Evolutionary conservation across 2,329 filamentous ascomycete genomes (phyloP).

Genomic region (Paecilomyces sp.): DNA sequence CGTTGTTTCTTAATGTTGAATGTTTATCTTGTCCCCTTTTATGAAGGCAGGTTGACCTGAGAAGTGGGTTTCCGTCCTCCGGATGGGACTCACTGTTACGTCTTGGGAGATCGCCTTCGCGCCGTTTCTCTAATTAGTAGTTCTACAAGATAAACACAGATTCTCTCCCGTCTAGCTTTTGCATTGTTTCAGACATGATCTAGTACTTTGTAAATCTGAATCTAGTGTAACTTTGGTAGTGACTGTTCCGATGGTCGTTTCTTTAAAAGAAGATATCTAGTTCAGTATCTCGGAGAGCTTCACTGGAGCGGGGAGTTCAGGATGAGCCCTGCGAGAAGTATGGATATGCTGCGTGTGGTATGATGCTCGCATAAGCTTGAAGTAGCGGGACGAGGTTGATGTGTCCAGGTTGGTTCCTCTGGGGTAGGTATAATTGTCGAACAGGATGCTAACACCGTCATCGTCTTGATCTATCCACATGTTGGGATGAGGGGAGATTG

Average conservation of each 20-base stretch:
- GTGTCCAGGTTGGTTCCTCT: too few relatives aligned
- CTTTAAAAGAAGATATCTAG: too few relatives aligned
- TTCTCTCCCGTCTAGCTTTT: not conserved
- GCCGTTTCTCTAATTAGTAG: not conserved
- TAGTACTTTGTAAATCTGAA: not conserved
- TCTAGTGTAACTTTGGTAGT: not conserved
- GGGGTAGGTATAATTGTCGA: too few relatives aligned
- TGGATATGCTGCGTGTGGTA: too few relatives aligned
- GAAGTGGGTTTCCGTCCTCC: not conserved
- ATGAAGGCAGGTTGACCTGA: not conserved
- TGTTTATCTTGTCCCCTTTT: constrained; percentile 3
- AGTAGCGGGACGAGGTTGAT: too few relatives aligned
- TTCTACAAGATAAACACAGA: not conserved
- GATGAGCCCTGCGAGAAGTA: too few relatives aligned
- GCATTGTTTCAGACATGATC: not conserved
- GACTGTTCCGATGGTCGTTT: not conserved
- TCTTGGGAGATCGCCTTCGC: not conserved
- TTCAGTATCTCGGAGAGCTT: too few relatives aligned
- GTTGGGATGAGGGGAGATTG: too few relatives aligned
- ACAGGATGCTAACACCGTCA: too few relatives aligned
- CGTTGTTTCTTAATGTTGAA: constrained; percentile 7
- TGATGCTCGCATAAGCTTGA: too few relatives aligned
- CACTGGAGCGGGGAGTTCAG: too few relatives aligned
- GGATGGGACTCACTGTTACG: not conserved
- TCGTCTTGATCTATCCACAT: too few relatives aligned